Evolutionary conservation across 345 rosid genomes (phyloP), one percentile per base, ranked within the genome.

Genomic region (Lepidium sativum): DNA sequence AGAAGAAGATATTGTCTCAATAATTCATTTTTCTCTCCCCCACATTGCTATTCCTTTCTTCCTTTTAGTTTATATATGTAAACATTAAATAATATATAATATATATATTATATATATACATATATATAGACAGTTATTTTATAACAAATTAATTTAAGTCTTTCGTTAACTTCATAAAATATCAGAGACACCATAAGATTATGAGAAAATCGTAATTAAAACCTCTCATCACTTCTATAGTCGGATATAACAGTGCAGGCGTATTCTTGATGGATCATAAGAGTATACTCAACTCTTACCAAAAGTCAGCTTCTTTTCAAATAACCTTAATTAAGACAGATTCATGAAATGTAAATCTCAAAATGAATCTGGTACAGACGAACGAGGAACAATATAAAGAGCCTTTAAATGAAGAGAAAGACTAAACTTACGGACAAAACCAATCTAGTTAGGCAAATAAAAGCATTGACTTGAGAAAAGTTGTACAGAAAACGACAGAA

Each of bases 381-480:
- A 40, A 45, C 49, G 20, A 27, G 17, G 7, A 38, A 25, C 38
- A 34, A 4, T 33, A 42, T 10, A 16, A 44, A 12, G 8, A 40
- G 7, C 7, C 29, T 25, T 25, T 25, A 35, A 40, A 10, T 12
- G 2, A 9, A 17, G 13, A 8, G 1, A 40, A 56, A 54, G 61
- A 44, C 69, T 70, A 62, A 70, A 62, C 74, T 70, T 53, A 62
- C 29, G 40, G 38, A 43, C 48, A 67, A 37, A 70, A 60, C 47
- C 47, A 42, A 60, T 69, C 39, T 32, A 17, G 47, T 51, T 25
- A 33, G 62, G 68, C 68, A 53, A 34, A 61, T 34, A 54, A 69
- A 69, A 17, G 62, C 52, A 52, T 45, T 32, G 15, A 45, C 56
- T 25, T 54, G 60, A 45, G 58, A 55, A 64, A 48, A 39, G 40